Base-by-base conservation (phyloP, 352 stramenopile species). In the Phytophthora aleatoria region DNA sequence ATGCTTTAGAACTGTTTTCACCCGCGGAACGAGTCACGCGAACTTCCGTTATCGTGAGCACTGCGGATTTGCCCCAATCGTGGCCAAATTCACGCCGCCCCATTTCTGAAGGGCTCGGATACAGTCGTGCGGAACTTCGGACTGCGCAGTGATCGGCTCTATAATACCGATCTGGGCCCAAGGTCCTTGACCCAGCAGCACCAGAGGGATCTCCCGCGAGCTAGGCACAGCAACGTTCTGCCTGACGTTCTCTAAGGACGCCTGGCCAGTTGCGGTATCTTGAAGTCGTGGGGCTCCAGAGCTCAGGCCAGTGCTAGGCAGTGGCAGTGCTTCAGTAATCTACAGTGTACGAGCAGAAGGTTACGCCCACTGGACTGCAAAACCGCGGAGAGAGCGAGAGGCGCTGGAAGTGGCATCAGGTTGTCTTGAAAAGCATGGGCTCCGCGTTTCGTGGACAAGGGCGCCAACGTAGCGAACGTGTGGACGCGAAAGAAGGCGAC, bases 401-500 rank as follows among this genome's bases (percentile, higher is more conserved):
- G 4, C n/a, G 9, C 39, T 26, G 26, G 11, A 12, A 50, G 26
- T 33, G 24, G 49, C 35, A 28, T 20, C 20, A 20, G 20, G 20
- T 20, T 20, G 20, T 20, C 16, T 20, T 42, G 8, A 3, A n/a
- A n/a, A 26, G 1, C 38, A 52, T 44, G 20, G n/a, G 38, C 30
- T 31, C 57, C n/a, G n/a, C 11, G 36, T 35, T 41, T n/a, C 30
- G 33, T 38, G 12, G 15, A 56, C 28, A 35, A 38, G 6, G 11
- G n/a, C 45, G 27, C 15, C 33, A 56, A 20, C n/a, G 15, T n/a
- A 15, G 15, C 24, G n/a, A 44, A 57, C 53, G 50, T 69, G 67
- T 68, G 61, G 50, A 58, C 67, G 56, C 67, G 61, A 74, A 74
- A 66, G 51, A 71, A 57, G 38, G 3, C 12, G 35, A 42, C n/a